Evolutionary conservation across 2,329 filamentous ascomycete genomes (phyloP).

Genomic region (Penicillium decumbens): DNA sequence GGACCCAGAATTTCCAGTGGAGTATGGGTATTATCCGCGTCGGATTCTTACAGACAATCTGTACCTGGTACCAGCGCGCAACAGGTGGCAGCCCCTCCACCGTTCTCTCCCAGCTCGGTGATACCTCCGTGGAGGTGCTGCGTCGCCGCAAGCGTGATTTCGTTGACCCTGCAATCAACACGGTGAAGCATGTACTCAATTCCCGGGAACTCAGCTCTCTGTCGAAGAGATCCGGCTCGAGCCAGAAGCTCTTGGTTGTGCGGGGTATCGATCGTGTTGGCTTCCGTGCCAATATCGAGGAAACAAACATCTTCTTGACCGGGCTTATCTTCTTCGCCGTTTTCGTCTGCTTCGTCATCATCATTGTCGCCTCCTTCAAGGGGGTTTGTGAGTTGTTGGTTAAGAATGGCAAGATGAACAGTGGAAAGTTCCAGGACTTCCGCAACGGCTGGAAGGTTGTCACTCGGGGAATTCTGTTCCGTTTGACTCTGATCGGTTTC

Average conservation of each 20-base stretch:
- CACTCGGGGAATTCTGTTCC: constrained; percentile 89
- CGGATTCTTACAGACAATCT: constrained; percentile 79
- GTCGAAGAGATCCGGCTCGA: constrained; percentile 51
- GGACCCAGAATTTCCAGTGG: constrained; percentile 98
- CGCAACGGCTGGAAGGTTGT: constrained; percentile 90
- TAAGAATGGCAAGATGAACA: constrained; percentile 71
- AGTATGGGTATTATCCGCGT: constrained; percentile 92
- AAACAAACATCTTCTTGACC: constrained; percentile 90
- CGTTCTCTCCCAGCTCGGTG: constrained; percentile 67
- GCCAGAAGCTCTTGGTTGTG: constrained; percentile 50
- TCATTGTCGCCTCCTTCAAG: constrained; percentile 75
- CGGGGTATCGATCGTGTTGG: constrained; percentile 84
- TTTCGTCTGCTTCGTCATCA: constrained; percentile 69
- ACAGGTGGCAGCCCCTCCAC: constrained; percentile 82
- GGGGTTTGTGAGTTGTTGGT: constrained; percentile 69
- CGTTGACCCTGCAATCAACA: constrained; percentile 34
- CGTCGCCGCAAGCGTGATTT: constrained; percentile 51
- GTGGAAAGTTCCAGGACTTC: constrained; percentile 86
- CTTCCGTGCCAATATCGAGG: constrained; percentile 78
- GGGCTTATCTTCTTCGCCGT: constrained; percentile 83
- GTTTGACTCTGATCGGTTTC: constrained; percentile 83
- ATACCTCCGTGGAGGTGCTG: constrained; percentile 77
- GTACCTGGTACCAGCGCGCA: constrained; percentile 92
- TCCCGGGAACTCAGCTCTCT: constrained; percentile 40
- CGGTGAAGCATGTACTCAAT: constrained; percentile 31